Evolutionary conservation across 768 basidiomycete species (phyloP).

Genomic region (Termitomyces sp.): DNA sequence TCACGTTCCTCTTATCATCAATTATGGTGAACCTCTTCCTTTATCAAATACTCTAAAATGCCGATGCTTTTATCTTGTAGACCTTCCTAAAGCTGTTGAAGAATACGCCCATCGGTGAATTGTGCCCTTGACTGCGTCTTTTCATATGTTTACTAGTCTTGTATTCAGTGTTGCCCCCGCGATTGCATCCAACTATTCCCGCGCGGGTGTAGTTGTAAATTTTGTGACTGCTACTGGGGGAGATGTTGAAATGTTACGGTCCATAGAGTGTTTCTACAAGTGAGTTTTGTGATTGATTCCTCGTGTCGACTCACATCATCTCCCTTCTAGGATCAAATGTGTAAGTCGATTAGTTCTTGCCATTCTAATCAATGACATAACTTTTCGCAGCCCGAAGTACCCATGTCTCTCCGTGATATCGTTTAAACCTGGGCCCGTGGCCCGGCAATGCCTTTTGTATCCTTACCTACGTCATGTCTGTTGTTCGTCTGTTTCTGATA

Average conservation of each 20-base stretch:
- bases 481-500: conserved; percentile 31
- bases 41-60: neutral
- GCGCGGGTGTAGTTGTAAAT: conserved; percentile 91
- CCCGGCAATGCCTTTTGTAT: conserved; percentile 66
- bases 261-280: conserved; percentile 77
- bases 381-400: conserved; percentile 2
- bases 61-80: conserved; percentile 32
- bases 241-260: conserved; percentile 97
- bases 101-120: conserved; percentile 92
- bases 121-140: neutral
- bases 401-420: conserved; percentile 4
- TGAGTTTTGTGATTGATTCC: neutral
- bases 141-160: conserved; percentile 1
- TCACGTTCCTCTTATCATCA: conserved; percentile 91
- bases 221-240: conserved; percentile 97
- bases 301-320: neutral
- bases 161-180: conserved; percentile 74
- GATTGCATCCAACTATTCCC: conserved; percentile 78
- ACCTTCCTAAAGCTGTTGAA: conserved; percentile 92
- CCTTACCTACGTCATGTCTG: conserved; percentile 52
- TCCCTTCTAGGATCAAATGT: conserved; percentile 4
- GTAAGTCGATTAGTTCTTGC: neutral
- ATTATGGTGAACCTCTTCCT: conserved; percentile 62
- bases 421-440: conserved; percentile 25
- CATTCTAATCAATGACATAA: neutral